Evolutionary conservation across 164 flowering plant species (phyloP), one percentile per base, ranked within the genome.

Genomic region (Piper betle): DNA sequence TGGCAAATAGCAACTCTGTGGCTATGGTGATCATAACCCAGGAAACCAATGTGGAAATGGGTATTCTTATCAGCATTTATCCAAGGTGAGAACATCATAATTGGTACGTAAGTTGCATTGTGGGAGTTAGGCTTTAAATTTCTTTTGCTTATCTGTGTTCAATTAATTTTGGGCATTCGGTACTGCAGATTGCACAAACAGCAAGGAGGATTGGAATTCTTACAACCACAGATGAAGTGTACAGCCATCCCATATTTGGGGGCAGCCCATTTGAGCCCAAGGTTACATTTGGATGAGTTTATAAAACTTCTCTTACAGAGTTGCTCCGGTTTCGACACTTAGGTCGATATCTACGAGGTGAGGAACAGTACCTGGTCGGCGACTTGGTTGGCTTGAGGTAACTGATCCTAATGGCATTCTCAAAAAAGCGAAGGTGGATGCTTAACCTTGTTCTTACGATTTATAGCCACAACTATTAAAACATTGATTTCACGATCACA

Each of bases 341-440:
- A 96, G 98, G 4, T 89, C 98, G 19, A 62, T 92, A 63, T 89
- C 98, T 4, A 92, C 89, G 79, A 85, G 98, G 78, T 92, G 96
- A 95, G 73, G n/a, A n/a, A n/a, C 84, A 12, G 96, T 92, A 17
- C 98, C 98, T 37, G 98, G 98, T 60, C 89, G 96, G 96, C 73
- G 98, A 61, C 81, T 92, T 53, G 98, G 98, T 56, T 92, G 98
- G 96, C 76, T 92, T 57, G 96, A 75, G 48, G 75, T 74, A 33
- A 77, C 52, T 55, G 98, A 92, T 70, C 93, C 93, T 4, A 66
- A 66, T 68, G 84, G 83, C 72, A 64, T 60, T 48, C 81, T 89
- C 54, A 82, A 75, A 69, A 68, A 81, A 7, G 81, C 85, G 3
- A 86, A 84, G 96, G 96, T 84, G 62, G 33, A 46, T 52, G 4